Evolutionary conservation across 2,329 filamentous ascomycete species (phyloP).

Genomic region (Colletotrichum agaves): DNA sequence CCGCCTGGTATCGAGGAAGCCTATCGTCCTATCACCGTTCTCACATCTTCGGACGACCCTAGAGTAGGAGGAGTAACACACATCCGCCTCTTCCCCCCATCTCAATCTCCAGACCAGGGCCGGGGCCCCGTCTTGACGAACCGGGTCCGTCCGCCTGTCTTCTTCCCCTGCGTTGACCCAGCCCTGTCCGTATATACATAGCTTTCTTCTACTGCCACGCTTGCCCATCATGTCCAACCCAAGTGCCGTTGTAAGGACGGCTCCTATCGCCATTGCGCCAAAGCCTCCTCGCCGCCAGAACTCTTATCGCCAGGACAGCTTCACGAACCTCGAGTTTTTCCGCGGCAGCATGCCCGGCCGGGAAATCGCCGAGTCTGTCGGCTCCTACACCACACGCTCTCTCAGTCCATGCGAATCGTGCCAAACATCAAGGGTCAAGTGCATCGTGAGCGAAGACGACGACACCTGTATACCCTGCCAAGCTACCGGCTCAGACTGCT

Average conservation of each 20-base stretch:
- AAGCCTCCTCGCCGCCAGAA: constrained; percentile 61
- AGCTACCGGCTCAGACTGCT: constrained; percentile 81
- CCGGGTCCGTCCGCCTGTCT: constrained; percentile 36
- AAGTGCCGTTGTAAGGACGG: constrained; percentile 66
- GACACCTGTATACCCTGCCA: constrained; percentile 80
- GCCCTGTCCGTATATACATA: constrained; percentile 41
- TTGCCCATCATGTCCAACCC: constrained; percentile 63
- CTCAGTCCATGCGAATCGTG: constrained; percentile 77
- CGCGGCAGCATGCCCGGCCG: constrained; percentile 61
- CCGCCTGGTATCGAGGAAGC: constrained; percentile 9
- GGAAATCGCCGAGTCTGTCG: constrained; percentile 61
- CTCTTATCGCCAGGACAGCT: constrained; percentile 58
- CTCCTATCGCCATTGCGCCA: constrained; percentile 73
- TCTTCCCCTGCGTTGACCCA: constrained; percentile 44
- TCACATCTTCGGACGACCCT: constrained; percentile 29
- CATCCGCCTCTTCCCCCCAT: constrained; percentile 24
- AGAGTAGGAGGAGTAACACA: constrained; percentile 17
- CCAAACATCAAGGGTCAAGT: constrained; percentile 77
- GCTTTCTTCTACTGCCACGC: constrained; percentile 33
- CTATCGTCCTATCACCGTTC: constrained; percentile 31
- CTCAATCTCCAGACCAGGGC: constrained; percentile 28
- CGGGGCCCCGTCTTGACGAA: constrained; percentile 38
- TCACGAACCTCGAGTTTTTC: constrained; percentile 58
- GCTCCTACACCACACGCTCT: constrained; percentile 53
- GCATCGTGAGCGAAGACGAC: constrained; percentile 78